Percentiles rank a stretch among this genome's conserved stretches.
Evolutionary conservation across 164 flowering plant species (phyloP).

Genomic region (Litsea cubeba): DNA sequence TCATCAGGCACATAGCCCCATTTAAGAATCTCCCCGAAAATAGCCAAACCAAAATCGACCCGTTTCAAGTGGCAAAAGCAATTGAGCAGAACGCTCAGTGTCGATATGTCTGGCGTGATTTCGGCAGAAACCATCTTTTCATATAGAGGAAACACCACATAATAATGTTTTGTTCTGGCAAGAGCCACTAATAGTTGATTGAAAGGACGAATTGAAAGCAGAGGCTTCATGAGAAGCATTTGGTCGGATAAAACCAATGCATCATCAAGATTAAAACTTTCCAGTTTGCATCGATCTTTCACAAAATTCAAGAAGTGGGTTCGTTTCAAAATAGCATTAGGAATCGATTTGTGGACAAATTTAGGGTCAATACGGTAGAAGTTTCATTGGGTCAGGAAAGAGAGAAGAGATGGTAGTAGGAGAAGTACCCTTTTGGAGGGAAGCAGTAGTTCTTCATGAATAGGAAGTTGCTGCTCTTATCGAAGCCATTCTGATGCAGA

Average conservation of each 20-base stretch:
- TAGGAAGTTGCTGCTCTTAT: too few species aligned
- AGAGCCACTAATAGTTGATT: slow-evolving; percentile 4
- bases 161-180: slow-evolving; percentile 5
- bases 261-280: neutral
- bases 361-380: too few species aligned
- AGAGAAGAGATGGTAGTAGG: too few species aligned
- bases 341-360: neutral
- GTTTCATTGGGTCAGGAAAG: too few species aligned
- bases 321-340: neutral
- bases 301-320: neutral
- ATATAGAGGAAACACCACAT: slow-evolving; percentile 2
- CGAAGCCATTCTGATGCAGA: too few species aligned
- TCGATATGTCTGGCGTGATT: slow-evolving; percentile 8
- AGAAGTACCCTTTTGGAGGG: too few species aligned
- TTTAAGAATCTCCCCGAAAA: too few species aligned
- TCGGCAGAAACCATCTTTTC: slow-evolving; percentile 8
- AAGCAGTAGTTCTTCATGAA: too few species aligned
- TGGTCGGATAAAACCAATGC: slow-evolving; percentile 8
- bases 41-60: too few species aligned
- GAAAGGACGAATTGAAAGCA: slow-evolving; percentile 10
- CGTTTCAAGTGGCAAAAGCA: too few species aligned
- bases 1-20: too few species aligned
- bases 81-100: too few species aligned
- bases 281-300: neutral
- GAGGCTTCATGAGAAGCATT: slow-evolving; percentile 7